Conservation (phyloP, 805 yeast species). For the Myxozyma neotropica region DNA sequence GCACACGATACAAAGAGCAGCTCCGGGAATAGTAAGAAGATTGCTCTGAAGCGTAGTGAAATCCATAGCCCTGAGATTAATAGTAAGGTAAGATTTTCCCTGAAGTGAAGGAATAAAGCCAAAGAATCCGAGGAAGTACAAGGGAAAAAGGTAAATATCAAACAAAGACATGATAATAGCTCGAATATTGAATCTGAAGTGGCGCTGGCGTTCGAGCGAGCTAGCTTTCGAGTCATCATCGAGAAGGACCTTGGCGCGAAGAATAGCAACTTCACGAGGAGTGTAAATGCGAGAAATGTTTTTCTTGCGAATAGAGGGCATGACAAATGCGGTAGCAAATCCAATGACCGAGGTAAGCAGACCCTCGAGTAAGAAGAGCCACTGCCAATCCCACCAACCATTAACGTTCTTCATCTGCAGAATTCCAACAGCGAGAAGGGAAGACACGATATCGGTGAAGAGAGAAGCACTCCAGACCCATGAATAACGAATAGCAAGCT, state of each 20-base stretch:
- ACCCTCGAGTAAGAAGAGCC: slow-evolving; percentile 69
- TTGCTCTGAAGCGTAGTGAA: slow-evolving; percentile 56
- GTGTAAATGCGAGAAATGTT: slow-evolving; percentile 26
- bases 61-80: slow-evolving; percentile 53
- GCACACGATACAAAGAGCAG: slow-evolving; percentile 35
- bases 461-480: slow-evolving; percentile 62
- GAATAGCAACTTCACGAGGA: slow-evolving; percentile 28
- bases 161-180: slow-evolving; percentile 20
- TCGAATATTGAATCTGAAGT: slow-evolving; percentile 8
- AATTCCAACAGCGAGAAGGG: slow-evolving; percentile 57
- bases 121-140: slow-evolving; percentile 29
- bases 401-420: slow-evolving; percentile 51
- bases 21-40: slow-evolving; percentile 56
- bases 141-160: slow-evolving; percentile 26
- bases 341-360: slow-evolving; percentile 59
- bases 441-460: slow-evolving; percentile 50
- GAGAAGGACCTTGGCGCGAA: slow-evolving; percentile 28
- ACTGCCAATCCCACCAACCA: slow-evolving; percentile 59
- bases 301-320: slow-evolving; percentile 46
- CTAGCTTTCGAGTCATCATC: slow-evolving; percentile 26
- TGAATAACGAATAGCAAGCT: slow-evolving; percentile 60
- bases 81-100: slow-evolving; percentile 43
- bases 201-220: slow-evolving; percentile 23
- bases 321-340: slow-evolving; percentile 48
- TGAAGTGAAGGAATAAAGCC: slow-evolving; percentile 32